These are phyloP conservation scores for Pichia phayaonensis DNA, from an alignment of 805 yeast genomes.

Conservation along the genomic window DNA sequence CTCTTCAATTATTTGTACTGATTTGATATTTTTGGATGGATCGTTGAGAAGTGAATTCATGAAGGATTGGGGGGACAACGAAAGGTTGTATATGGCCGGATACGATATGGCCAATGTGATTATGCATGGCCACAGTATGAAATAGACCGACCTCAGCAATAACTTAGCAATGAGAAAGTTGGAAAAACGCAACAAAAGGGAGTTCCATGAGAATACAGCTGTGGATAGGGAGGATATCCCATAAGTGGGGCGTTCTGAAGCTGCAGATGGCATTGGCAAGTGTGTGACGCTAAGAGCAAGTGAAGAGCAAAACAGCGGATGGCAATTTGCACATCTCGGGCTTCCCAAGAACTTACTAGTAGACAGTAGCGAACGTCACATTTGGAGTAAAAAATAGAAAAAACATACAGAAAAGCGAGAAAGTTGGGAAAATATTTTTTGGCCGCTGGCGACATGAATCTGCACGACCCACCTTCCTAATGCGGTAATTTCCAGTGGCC, in stretches of 20 bases:
- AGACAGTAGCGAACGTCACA: background rate
- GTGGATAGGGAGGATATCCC: background rate
- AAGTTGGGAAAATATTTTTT: background rate
- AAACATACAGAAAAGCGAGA: too few species aligned
- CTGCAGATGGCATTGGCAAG: background rate
- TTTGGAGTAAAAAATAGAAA: background rate
- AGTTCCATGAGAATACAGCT: background rate
- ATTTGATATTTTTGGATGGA: background rate
- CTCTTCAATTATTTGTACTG: background rate
- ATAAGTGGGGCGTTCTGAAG: background rate
- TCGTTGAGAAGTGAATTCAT: background rate
- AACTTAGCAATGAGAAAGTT: background rate
- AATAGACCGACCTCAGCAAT: background rate
- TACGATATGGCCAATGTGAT: background rate
- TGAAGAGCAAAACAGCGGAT: background rate
- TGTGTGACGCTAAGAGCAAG: too few species aligned
- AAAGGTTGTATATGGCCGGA: conserved; percentile 1
- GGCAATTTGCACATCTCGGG: background rate
- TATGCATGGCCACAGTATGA: conserved; percentile 1
- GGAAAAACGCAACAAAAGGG: background rate
- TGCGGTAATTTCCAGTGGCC: background rate
- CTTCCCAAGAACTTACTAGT: too few species aligned
- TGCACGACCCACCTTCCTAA: background rate
- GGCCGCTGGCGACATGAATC: background rate
- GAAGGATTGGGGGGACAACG: background rate